Conservation (phyloP, 2,329 filamentous ascomycete genomes). For the Didymella segeticola region DNA sequence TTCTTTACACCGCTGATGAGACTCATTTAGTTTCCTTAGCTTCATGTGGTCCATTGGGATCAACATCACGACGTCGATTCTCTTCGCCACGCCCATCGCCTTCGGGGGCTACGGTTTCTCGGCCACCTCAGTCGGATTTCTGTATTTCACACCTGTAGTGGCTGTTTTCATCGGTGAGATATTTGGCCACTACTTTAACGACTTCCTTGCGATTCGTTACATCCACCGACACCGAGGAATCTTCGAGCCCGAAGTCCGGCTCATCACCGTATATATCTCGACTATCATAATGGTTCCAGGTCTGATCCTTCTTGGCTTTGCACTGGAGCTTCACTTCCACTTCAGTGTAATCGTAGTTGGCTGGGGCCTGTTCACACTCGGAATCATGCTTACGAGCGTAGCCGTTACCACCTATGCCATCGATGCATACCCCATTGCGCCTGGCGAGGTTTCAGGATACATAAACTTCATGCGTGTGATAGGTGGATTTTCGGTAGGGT, state of each 20-base stretch:
- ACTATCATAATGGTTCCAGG: constrained; percentile 34
- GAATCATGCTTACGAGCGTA: constrained; percentile 30
- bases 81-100: constrained; percentile 3
- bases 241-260: constrained; percentile 32
- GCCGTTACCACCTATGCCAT: constrained; percentile 38
- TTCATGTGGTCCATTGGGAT: constrained; percentile 19
- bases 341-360: constrained; percentile 24
- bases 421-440: constrained; percentile 36
- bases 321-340: constrained; percentile 26
- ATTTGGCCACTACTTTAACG: constrained; percentile 43
- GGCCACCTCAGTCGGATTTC: constrained; percentile 12
- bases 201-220: constrained; percentile 33
- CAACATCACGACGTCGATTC: constrained; percentile 12
- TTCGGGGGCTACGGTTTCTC: constrained; percentile 11
- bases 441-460: constrained; percentile 31
- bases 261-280: constrained; percentile 34
- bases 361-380: constrained; percentile 36
- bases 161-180: constrained; percentile 38
- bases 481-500: constrained; percentile 39
- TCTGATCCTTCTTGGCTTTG: constrained; percentile 31
- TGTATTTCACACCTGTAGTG: constrained; percentile 41
- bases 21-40: constrained; percentile 1
- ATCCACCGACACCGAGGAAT: constrained; percentile 31
- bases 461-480: constrained; percentile 36
- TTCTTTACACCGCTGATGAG: background rate